Evolutionary conservation across 257 asterid genomes (phyloP).

Genomic region (Parsonsia alboflavescens): DNA sequence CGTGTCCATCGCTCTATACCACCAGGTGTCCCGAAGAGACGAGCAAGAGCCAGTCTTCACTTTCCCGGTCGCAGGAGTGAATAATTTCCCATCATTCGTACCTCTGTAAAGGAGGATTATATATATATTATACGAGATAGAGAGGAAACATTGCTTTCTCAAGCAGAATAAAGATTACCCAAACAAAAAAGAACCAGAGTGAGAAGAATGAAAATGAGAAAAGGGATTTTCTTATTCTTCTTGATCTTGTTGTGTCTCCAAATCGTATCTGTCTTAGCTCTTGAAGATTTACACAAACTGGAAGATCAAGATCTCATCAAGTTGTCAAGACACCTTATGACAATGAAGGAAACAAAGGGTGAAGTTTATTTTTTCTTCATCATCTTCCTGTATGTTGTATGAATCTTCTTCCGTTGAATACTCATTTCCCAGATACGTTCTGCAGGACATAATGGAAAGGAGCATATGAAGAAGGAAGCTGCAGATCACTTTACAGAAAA

Average conservation of each 20-base stretch:
- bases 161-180: background rate
- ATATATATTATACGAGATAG: background rate
- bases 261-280: slow-evolving; percentile 22
- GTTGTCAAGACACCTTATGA: slow-evolving; percentile 10
- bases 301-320: slow-evolving; percentile 14
- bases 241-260: slow-evolving; percentile 21
- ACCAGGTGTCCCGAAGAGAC: too few species aligned
- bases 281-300: slow-evolving; percentile 15
- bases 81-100: background rate
- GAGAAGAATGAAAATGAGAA: slow-evolving; percentile 16
- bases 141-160: background rate
- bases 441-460: slow-evolving; percentile 6
- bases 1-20: too few species aligned
- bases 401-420: background rate
- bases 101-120: background rate
- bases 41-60: background rate
- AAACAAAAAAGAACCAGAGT: background rate
- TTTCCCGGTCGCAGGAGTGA: background rate
- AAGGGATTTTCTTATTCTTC: slow-evolving; percentile 24
- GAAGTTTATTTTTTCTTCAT: background rate
- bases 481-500: slow-evolving; percentile 14
- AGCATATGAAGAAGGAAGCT: slow-evolving; percentile 1
- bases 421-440: background rate
- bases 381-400: too few species aligned
- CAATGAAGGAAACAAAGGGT: slow-evolving; percentile 22